Percentiles rank a stretch among this genome's conserved stretches.
phyloP scores from a whole-genome alignment of 495 filamentous ascomycete genomes.

The Penicillium diatomitis region DNA sequence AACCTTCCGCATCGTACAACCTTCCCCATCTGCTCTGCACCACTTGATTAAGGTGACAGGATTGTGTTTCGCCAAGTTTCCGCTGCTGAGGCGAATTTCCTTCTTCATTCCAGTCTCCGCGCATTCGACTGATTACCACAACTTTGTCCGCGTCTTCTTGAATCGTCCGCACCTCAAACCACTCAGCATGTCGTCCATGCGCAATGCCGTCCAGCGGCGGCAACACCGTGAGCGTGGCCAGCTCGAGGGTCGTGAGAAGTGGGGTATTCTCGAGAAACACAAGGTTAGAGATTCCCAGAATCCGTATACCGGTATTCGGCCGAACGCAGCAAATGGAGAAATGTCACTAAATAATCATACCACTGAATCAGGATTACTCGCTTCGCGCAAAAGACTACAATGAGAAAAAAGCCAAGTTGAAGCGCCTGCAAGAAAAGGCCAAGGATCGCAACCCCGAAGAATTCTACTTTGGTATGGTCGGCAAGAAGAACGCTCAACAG shows the following conservation, averaged over 20 bases:
- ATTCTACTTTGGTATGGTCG: constrained; percentile 90
- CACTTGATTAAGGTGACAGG: no score
- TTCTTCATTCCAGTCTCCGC: neutral
- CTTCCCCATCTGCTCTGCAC: constrained; percentile 4
- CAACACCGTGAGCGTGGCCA: constrained; percentile 85
- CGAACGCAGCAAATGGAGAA: no score
- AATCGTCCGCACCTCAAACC: neutral
- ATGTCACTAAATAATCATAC: constrained; percentile 5
- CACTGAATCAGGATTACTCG: constrained; percentile 66
- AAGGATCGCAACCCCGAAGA: constrained; percentile 89
- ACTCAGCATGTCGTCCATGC: constrained; percentile 64
- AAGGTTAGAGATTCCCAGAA: constrained; percentile 40
- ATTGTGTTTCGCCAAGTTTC: no score
- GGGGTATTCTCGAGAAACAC: constrained; percentile 82
- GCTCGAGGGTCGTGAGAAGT: constrained; percentile 69
- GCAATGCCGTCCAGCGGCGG: constrained; percentile 68
- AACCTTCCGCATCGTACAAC: constrained; percentile 8
- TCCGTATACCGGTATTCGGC: no score
- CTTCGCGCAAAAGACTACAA: constrained; percentile 85
- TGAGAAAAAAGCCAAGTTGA: constrained; percentile 70
- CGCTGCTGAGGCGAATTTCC: no score
- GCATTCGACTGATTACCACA: neutral
- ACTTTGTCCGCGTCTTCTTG: neutral
- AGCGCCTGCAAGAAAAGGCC: constrained; percentile 70
- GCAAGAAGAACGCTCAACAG: constrained; percentile 36